These are phyloP conservation scores for Fusarium sp. DNA, from an alignment of 2,329 filamentous ascomycete species.

Conservation along the genomic window DNA sequence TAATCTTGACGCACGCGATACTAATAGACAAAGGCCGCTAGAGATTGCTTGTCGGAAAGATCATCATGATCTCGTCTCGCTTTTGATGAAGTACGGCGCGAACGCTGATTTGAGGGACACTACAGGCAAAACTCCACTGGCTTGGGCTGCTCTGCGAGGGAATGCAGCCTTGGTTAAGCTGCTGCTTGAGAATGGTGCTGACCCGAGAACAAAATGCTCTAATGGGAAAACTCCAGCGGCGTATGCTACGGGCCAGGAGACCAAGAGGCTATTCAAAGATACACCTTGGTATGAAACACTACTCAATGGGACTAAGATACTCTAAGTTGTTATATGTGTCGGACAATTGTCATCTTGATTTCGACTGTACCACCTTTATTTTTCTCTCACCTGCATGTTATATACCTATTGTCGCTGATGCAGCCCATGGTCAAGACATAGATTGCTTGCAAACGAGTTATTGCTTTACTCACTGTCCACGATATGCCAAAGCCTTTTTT, in stretches of 20 bases:
- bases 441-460: too few relatives aligned
- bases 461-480: too few relatives aligned
- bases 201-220: slow-evolving; percentile 7
- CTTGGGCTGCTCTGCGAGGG: background rate
- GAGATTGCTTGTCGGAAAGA: background rate
- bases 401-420: too few relatives aligned
- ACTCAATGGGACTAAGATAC: background rate
- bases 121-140: background rate
- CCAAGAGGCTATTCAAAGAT: background rate
- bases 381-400: too few relatives aligned
- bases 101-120: background rate
- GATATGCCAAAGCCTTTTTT: too few relatives aligned
- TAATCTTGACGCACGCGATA: background rate
- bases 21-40: background rate
- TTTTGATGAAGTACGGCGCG: background rate
- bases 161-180: background rate
- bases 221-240: slow-evolving; percentile 17
- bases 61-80: background rate
- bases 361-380: too few relatives aligned
- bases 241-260: slow-evolving; percentile 3
- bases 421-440: too few relatives aligned
- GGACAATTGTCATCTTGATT: too few relatives aligned
- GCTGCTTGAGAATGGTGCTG: slow-evolving; percentile 2
- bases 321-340: too few relatives aligned
- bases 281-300: slow-evolving; percentile 2